These are phyloP conservation scores for Hysterium pulicare DNA, from an alignment of 2,329 filamentous ascomycete genomes.

Conservation along the genomic window DNA sequence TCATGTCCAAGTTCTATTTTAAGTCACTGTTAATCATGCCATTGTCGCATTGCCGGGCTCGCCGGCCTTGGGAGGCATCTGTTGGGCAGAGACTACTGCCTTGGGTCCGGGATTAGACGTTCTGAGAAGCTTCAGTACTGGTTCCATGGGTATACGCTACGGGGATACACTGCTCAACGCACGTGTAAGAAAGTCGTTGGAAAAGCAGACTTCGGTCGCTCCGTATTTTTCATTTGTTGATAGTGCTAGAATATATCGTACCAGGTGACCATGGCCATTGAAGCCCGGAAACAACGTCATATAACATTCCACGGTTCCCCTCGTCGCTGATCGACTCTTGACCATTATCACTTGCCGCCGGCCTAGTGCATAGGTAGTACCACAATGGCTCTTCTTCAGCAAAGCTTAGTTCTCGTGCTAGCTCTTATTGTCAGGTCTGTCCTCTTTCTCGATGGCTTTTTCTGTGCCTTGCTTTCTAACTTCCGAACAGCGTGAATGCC, in stretches of 20 bases:
- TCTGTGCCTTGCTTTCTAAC: conserved; percentile 11
- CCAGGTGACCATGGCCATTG: conserved; percentile 8
- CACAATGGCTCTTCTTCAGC: no score
- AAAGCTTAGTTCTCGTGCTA: conserved; percentile 22
- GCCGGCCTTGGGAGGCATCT: no score
- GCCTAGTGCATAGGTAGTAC: no score
- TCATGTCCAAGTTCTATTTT: conserved; percentile 15
- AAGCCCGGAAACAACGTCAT: conserved; percentile 16
- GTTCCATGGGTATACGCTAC: neutral
- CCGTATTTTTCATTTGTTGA: neutral
- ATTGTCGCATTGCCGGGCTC: no score
- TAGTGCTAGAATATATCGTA: neutral
- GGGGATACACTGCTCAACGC: neutral
- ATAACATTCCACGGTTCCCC: conserved; percentile 22
- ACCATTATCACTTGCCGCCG: no score
- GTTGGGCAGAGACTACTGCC: no score
- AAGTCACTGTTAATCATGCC: conserved; percentile 20
- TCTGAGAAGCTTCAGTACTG: neutral
- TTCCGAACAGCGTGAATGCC: conserved; percentile 2
- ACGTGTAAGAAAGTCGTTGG: neutral
- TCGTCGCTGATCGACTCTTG: no score
- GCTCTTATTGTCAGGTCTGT: conserved; percentile 23
- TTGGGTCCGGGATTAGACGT: neutral
- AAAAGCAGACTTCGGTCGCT: neutral
- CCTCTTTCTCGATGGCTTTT: conserved; percentile 1